A percentile compares a stretch with the other conserved stretches of the same genome.
phyloP scores from a whole-genome alignment of 441 rosid species.

The Manihot esculenta region DNA sequence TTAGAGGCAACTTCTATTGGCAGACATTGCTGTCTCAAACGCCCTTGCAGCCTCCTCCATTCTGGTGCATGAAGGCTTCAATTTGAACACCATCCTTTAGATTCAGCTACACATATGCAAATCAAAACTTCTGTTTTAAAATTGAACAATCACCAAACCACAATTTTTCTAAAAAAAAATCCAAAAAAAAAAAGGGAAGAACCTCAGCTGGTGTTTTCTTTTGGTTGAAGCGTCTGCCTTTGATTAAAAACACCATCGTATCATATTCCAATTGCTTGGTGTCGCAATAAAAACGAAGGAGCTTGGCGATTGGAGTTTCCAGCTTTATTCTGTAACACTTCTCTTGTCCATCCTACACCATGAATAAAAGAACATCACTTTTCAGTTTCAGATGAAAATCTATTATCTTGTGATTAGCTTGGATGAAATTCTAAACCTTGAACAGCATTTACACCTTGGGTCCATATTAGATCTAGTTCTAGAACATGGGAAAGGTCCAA shows the following conservation, averaged over 20 bases:
- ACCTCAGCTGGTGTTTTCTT: slow-evolving; percentile 3
- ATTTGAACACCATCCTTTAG: neutral
- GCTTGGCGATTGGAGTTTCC: neutral
- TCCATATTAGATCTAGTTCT: too few relatives aligned
- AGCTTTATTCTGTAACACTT: neutral
- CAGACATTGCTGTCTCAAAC: neutral
- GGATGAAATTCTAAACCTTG: too few relatives aligned
- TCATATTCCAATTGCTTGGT: fast-evolving
- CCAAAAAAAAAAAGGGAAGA: too few relatives aligned
- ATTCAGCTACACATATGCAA: neutral
- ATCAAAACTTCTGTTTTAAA: too few relatives aligned
- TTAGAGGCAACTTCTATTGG: neutral
- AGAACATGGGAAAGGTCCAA: neutral
- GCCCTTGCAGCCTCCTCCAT: neutral
- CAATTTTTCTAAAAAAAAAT: too few relatives aligned
- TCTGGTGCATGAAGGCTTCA: neutral
- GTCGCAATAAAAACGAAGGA: neutral
- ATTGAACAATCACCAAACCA: too few relatives aligned
- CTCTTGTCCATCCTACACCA: slow-evolving; percentile 2
- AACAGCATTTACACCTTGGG: too few relatives aligned
- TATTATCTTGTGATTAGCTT: too few relatives aligned
- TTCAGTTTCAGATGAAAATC: too few relatives aligned
- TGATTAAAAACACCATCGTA: neutral
- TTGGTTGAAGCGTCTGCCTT: neutral
- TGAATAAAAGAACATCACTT: neutral